Conservation (phyloP, 768 basidiomycete genomes). For the Mycena crocata region DNA sequence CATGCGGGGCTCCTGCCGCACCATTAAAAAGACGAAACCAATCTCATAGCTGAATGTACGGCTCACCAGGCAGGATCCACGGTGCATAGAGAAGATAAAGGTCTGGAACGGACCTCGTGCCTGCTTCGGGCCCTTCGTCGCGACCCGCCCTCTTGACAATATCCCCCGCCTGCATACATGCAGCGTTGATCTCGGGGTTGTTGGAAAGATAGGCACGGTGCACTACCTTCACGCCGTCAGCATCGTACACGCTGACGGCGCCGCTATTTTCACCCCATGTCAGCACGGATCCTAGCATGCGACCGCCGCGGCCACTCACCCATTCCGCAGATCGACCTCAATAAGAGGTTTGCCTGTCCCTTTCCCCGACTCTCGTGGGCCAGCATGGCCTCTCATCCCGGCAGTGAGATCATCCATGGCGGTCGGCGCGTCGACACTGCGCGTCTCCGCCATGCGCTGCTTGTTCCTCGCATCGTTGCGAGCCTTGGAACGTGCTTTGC, state of each 20-base stretch:
- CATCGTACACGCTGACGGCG: background rate
- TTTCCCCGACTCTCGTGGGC: too few relatives aligned
- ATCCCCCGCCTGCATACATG: background rate
- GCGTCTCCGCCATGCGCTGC: too few relatives aligned
- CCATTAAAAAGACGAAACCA: background rate
- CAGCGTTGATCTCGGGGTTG: background rate
- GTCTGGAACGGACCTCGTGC: constrained; percentile 4
- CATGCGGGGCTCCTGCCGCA: background rate
- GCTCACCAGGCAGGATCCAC: background rate
- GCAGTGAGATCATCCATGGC: too few relatives aligned
- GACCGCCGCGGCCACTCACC: too few relatives aligned
- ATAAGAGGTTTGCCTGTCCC: too few relatives aligned
- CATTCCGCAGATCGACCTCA: too few relatives aligned
- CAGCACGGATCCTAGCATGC: too few relatives aligned
- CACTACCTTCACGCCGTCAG: background rate
- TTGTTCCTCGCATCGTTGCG: too few relatives aligned
- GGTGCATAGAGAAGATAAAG: background rate
- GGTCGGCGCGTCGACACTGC: too few relatives aligned
- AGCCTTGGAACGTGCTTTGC: too few relatives aligned
- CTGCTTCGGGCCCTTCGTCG: background rate
- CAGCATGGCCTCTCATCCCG: too few relatives aligned
- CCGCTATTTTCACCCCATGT: background rate
- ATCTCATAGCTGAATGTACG: background rate
- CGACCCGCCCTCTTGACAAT: background rate
- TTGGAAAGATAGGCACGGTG: background rate